Conservation (phyloP, 257 asterid species). For the Rubia yunnanensis region DNA sequence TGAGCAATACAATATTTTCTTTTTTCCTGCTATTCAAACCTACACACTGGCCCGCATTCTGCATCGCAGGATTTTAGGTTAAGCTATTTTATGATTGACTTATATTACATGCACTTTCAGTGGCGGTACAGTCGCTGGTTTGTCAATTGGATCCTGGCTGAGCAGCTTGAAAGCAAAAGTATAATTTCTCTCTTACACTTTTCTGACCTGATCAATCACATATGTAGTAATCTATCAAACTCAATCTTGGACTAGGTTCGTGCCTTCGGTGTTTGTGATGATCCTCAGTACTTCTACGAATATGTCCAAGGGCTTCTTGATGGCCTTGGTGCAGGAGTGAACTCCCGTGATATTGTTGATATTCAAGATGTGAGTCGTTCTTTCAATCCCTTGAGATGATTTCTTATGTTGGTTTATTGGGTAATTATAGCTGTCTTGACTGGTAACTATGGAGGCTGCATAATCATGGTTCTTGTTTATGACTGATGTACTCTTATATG, state of each 20-base stretch:
- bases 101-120: slow-evolving; percentile 35
- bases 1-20: background rate
- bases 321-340: slow-evolving; percentile 71
- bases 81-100: slow-evolving; percentile 4
- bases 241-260: slow-evolving; percentile 39
- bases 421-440: background rate
- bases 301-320: slow-evolving; percentile 70
- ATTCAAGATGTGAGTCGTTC: slow-evolving; percentile 55
- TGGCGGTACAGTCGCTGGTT: slow-evolving; percentile 95
- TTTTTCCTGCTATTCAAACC: background rate
- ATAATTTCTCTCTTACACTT: slow-evolving; percentile 13
- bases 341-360: slow-evolving; percentile 63
- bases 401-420: background rate
- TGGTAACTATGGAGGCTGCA: background rate
- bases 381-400: background rate
- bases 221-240: slow-evolving; percentile 2
- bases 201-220: background rate
- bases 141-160: slow-evolving; percentile 66
- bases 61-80: background rate
- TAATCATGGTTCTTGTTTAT: background rate
- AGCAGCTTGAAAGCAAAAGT: slow-evolving; percentile 74
- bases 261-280: slow-evolving; percentile 86
- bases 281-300: slow-evolving; percentile 80
- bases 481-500: background rate
- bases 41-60: background rate